Base-by-base conservation (phyloP, 495 filamentous ascomycete genomes). In the Xylaria longipes region DNA sequence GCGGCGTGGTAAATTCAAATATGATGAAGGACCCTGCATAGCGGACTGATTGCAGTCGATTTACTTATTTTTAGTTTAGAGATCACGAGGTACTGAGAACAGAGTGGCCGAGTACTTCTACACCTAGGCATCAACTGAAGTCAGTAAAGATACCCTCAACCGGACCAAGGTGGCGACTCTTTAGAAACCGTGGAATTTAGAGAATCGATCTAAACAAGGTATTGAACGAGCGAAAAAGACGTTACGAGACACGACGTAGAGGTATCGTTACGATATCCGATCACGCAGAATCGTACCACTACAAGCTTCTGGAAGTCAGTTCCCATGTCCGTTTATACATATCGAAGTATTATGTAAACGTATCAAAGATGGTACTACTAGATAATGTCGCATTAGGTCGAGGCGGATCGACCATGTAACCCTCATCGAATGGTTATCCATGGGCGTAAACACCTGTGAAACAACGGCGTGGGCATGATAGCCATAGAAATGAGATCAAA, bases 51-150 rank as follows among this genome's bases (percentile, higher is more conserved):
- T 45, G 39, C 35, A n/a, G 17, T 65, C 20, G 31, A 52, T 35
- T 63, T 64, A 5, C 20, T 50, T 66, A 66, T 66, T 66, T 66
- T 66, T 66, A 66, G 63, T 66, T 7, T 17, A 52, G 45, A 66
- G 20, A 2, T 33, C 6, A 66, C 9, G 8, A 25, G 9, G 46
- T 66, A 46, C 41, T 39, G 1, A 66, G 45, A 9, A 60, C 25
- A 14, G 17, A 11, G 33, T 22, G 17, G 33, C 25, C 33, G 54
- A 29, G 12, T 31, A 20, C 11, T 27, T 29, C 5, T 48, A 48
- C 27, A 48, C 41, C 25, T 33, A 6, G n/a, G 14, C 1, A n/a
- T 33, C 20, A 1, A 37, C 31, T 22, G 31, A 66, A 37, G 4
- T 33, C 20, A 14, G 27, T 25, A 7, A 22, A 9, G n/a, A 33